These are phyloP conservation scores for Blastocystis sp. DNA, from an alignment of 352 stramenopile genomes.

Conservation along the genomic window DNA sequence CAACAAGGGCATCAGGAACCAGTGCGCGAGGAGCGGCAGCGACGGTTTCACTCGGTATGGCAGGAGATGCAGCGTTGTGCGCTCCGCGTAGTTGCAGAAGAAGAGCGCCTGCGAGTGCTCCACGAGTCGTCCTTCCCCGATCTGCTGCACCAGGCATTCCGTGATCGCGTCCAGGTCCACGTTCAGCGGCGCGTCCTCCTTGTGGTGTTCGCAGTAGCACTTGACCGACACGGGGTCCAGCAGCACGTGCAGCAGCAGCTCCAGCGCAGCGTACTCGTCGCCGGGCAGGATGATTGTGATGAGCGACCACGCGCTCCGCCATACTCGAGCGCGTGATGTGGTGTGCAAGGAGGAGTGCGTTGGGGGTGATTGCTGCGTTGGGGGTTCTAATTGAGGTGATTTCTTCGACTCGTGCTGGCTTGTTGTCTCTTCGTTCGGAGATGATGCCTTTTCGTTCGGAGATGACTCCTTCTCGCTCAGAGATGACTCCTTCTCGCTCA, in stretches of 20 bases:
- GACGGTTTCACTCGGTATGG: constrained; percentile 11
- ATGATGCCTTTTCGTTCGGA: too few relatives aligned
- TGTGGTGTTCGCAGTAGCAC: background rate
- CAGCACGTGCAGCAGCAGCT: constrained; percentile 34
- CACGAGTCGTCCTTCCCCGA: constrained; percentile 3
- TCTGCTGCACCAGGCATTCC: constrained; percentile 2
- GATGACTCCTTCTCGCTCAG: background rate
- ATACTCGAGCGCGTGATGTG: background rate
- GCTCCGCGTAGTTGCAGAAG: background rate
- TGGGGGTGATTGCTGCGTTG: too few relatives aligned
- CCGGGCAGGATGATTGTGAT: constrained; percentile 8
- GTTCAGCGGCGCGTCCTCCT: background rate
- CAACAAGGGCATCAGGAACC: constrained; percentile 53
- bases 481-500: background rate
- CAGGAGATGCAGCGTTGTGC: constrained; percentile 11
- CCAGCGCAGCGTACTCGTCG: constrained; percentile 35
- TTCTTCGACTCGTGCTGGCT: too few relatives aligned
- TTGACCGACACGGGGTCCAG: constrained; percentile 26
- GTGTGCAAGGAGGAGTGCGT: background rate
- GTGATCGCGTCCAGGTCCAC: constrained; percentile 54
- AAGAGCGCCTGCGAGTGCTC: constrained; percentile 31
- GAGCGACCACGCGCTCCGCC: background rate
- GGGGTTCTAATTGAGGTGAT: too few relatives aligned
- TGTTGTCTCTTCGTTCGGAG: too few relatives aligned
- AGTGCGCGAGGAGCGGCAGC: constrained; percentile 43